These are phyloP conservation scores for Penicillium tannophilum DNA, from an alignment of 495 filamentous ascomycete species.

Conservation along the genomic window DNA sequence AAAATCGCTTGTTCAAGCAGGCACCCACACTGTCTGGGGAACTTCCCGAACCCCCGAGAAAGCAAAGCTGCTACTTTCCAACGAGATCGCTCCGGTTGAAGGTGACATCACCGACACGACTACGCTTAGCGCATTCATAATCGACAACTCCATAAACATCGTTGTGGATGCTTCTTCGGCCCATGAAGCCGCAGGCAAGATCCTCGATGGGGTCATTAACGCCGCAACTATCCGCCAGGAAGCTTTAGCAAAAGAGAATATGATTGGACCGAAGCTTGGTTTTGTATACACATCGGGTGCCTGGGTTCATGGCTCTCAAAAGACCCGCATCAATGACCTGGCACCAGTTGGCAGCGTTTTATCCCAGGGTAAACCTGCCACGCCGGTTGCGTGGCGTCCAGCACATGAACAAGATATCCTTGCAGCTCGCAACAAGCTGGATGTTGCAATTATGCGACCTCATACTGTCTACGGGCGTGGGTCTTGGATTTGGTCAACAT, in stretches of 20 bases:
- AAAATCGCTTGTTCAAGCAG: constrained; percentile 32
- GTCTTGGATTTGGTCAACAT: constrained; percentile 24
- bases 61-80: constrained; percentile 25
- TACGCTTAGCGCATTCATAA: constrained; percentile 20
- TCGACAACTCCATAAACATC: constrained; percentile 32
- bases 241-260: constrained; percentile 11
- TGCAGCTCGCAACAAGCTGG: constrained; percentile 32
- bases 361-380: constrained; percentile 20
- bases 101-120: constrained; percentile 20
- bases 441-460: constrained; percentile 41
- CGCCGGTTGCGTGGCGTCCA: constrained; percentile 34
- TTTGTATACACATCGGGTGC: constrained; percentile 46
- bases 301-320: constrained; percentile 42
- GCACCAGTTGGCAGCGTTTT: constrained; percentile 23
- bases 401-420: constrained; percentile 38
- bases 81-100: constrained; percentile 35
- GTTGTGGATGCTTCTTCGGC: constrained; percentile 37
- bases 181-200: constrained; percentile 13
- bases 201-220: constrained; percentile 27
- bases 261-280: constrained; percentile 36
- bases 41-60: constrained; percentile 38
- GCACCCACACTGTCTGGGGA: constrained; percentile 42
- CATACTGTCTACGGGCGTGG: constrained; percentile 39
- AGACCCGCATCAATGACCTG: constrained; percentile 32
- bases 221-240: constrained; percentile 24